These are phyloP conservation scores for Gossypium rotundifolium DNA, from an alignment of 345 rosid genomes.

Conservation along the genomic window DNA sequence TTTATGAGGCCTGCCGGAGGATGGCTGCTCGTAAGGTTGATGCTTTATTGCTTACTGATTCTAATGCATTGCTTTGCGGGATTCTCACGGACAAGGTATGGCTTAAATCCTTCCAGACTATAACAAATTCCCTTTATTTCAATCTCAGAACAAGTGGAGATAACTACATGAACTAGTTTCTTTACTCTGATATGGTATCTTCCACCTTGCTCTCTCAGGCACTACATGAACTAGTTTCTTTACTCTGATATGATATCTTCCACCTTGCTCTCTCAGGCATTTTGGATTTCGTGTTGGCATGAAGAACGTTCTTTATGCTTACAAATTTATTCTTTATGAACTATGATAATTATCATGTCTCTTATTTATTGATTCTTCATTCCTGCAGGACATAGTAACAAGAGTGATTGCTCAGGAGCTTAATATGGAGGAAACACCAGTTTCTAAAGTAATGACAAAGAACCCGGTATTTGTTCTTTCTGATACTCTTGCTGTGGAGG, in stretches of 20 bases:
- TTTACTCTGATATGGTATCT: neutral
- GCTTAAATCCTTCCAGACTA: neutral
- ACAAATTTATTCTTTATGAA: neutral
- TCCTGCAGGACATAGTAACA: constrained; percentile 71
- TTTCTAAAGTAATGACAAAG: constrained; percentile 94
- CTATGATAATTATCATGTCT: neutral
- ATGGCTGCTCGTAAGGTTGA: constrained; percentile 96
- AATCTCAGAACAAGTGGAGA: neutral
- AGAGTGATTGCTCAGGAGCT: constrained; percentile 82
- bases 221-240: constrained; percentile 2
- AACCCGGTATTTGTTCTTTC: constrained; percentile 92
- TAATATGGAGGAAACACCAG: constrained; percentile 81
- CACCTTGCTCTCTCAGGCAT: neutral
- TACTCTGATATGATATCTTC: neutral
- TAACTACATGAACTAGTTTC: neutral
- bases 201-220: neutral
- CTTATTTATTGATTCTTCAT: neutral
- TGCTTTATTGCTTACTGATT: constrained; percentile 86
- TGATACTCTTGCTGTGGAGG: constrained; percentile 95
- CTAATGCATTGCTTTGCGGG: constrained; percentile 94
- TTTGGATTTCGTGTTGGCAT: neutral
- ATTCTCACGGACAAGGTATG: constrained; percentile 95
- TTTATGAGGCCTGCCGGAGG: constrained; percentile 83
- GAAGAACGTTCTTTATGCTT: neutral
- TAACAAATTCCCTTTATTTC: neutral